A percentile compares a stretch with the other conserved stretches of the same genome.
Conservation (phyloP, 306 rosid species). For the Cucurbita argyrosperma region DNA sequence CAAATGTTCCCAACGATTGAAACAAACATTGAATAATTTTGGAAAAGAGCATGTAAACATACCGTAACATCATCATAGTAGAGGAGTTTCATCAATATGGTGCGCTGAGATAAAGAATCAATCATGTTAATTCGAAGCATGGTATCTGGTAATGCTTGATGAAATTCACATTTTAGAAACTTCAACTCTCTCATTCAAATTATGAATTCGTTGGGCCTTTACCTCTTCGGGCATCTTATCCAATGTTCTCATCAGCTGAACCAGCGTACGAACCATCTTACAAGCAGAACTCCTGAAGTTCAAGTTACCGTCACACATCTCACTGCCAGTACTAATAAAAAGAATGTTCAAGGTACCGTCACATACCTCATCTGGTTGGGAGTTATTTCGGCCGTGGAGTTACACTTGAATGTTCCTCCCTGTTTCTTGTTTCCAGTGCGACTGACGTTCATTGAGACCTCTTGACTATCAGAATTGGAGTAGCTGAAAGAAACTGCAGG, state of each 20-base stretch:
- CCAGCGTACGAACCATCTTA: constrained; percentile 89
- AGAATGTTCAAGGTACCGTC: background rate
- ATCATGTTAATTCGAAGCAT: background rate
- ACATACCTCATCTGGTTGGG: constrained; percentile 84
- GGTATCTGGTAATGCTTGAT: background rate
- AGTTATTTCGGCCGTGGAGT: constrained; percentile 64
- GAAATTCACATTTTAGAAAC: background rate
- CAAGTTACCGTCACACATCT: constrained; percentile 1
- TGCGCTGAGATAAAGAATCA: constrained; percentile 50
- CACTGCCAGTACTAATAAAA: background rate
- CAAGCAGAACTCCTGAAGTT: constrained; percentile 86
- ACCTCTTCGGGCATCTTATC: constrained; percentile 98
- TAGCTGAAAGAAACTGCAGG: constrained; percentile 78
- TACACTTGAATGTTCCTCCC: constrained; percentile 63
- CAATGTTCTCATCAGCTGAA: constrained; percentile 94
- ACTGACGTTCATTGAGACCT: constrained; percentile 68
- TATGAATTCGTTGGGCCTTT: constrained; percentile 9
- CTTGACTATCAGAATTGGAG: constrained; percentile 60
- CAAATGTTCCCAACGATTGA: background rate
- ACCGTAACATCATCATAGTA: constrained; percentile 87
- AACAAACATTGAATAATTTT: background rate
- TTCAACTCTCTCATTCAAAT: background rate
- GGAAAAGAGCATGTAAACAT: constrained; percentile 10
- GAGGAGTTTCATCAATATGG: constrained; percentile 82
- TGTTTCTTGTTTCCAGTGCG: constrained; percentile 73